These are phyloP conservation scores for Leccinum subrobustum DNA, from an alignment of 1,284 basidiomycete genomes.

Conservation along the genomic window DNA sequence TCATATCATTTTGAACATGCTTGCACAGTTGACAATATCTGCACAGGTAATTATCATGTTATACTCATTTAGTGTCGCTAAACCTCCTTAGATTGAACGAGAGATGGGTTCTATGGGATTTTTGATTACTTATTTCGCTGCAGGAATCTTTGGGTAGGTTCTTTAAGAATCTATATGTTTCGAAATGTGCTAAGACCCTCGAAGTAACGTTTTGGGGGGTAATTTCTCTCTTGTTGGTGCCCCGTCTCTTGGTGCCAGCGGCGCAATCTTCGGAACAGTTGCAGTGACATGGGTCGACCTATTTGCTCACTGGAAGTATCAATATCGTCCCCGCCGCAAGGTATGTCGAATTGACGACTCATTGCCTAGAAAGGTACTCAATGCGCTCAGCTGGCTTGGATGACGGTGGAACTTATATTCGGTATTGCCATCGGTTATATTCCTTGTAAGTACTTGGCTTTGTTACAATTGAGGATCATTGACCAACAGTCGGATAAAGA, in stretches of 20 bases:
- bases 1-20: constrained; percentile 86
- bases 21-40: constrained; percentile 80
- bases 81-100: constrained; percentile 62
- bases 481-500: constrained; percentile 37
- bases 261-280: constrained; percentile 91
- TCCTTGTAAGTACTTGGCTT: constrained; percentile 50
- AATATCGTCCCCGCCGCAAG: constrained; percentile 76
- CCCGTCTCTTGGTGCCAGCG: constrained; percentile 93
- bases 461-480: constrained; percentile 3
- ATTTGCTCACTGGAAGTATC: constrained; percentile 89
- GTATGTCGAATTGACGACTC: constrained; percentile 38
- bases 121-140: constrained; percentile 80
- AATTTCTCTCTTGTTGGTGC: constrained; percentile 88
- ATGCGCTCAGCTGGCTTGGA: constrained; percentile 63
- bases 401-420: constrained; percentile 81
- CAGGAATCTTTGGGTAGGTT: constrained; percentile 84
- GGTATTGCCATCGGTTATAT: constrained; percentile 88
- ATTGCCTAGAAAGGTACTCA: constrained; percentile 1
- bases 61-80: not conserved
- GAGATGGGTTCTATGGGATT: constrained; percentile 88
- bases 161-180: not conserved
- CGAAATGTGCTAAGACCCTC: constrained; percentile 7
- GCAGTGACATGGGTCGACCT: constrained; percentile 89
- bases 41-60: constrained; percentile 58
- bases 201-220: constrained; percentile 81